Percentiles rank a stretch among this genome's conserved stretches.
phyloP scores from a whole-genome alignment of 805 yeast genomes.

The Wickerhamomyces rabaulensis region DNA sequence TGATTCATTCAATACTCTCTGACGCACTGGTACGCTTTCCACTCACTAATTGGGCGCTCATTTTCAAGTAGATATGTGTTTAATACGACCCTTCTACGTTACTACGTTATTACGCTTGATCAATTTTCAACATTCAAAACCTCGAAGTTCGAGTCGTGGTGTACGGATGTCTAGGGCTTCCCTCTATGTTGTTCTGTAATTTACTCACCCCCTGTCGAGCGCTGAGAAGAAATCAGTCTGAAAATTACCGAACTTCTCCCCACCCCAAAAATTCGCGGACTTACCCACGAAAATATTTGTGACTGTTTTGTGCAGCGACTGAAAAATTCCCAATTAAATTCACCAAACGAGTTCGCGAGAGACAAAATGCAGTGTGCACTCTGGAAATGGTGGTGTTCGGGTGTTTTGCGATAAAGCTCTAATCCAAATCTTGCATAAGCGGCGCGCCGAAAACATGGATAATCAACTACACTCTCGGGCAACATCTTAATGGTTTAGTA shows the following conservation, averaged over 20 bases:
- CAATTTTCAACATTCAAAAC: slow-evolving; percentile 8
- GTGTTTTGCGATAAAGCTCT: slow-evolving; percentile 5
- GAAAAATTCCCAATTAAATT: not conserved
- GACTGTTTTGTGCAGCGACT: not conserved
- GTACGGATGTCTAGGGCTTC: slow-evolving; percentile 5
- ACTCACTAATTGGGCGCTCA: slow-evolving; percentile 30
- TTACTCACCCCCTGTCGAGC: not conserved
- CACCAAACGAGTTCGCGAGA: not conserved
- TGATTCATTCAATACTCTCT: not conserved
- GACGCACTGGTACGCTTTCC: not conserved
- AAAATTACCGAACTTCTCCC: not conserved
- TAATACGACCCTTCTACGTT: not conserved
- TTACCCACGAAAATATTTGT: not conserved
- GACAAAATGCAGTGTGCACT: no score
- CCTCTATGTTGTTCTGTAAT: not conserved
- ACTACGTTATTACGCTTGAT: not conserved
- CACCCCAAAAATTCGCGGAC: not conserved
- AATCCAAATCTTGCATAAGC: not conserved
- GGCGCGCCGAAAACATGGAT: no score
- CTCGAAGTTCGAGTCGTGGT: slow-evolving; percentile 10
- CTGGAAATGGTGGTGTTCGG: slow-evolving; percentile 6
- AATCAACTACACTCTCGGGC: not conserved
- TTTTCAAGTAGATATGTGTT: slow-evolving; percentile 13
- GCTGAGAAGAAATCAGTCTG: not conserved
- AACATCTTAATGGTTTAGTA: not conserved